Conservation (phyloP, 495 filamentous ascomycete species). For the Amphirosellinia nigrospora region DNA sequence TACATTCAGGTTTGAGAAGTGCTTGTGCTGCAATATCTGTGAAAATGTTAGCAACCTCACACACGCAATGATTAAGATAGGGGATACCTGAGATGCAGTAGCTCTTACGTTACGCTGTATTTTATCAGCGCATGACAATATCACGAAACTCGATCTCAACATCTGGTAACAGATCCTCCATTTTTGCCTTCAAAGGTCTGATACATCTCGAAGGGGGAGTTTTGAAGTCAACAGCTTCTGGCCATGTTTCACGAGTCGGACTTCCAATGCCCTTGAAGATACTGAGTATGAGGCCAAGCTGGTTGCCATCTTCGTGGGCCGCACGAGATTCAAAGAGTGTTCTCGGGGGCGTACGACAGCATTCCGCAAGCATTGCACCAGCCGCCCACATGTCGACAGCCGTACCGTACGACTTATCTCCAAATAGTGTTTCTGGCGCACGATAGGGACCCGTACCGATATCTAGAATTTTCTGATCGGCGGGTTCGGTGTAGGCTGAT, state of each 20-base stretch:
- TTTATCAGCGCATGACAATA: constrained; percentile 42
- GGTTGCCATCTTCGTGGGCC: constrained; percentile 85
- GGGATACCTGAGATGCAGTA: constrained; percentile 36
- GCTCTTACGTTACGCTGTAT: constrained; percentile 39
- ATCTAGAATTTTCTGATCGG: constrained; percentile 79
- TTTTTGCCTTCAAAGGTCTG: constrained; percentile 46
- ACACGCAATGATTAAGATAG: background rate
- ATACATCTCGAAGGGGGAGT: constrained; percentile 64
- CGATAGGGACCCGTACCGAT: constrained; percentile 93
- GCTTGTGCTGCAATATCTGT: constrained; percentile 14
- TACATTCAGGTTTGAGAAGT: background rate
- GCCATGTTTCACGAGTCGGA: constrained; percentile 78
- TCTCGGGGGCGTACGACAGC: constrained; percentile 55
- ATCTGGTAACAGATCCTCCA: constrained; percentile 48
- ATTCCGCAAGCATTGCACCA: constrained; percentile 81
- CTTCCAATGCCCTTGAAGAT: constrained; percentile 91
- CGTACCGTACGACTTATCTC: constrained; percentile 70
- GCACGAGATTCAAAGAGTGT: constrained; percentile 74
- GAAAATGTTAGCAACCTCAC: background rate
- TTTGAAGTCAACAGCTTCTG: constrained; percentile 56
- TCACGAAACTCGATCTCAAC: constrained; percentile 41
- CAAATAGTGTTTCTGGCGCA: constrained; percentile 90
- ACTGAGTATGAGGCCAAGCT: constrained; percentile 85
- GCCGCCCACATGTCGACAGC: constrained; percentile 89
- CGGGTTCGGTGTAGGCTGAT: constrained; percentile 66